These are phyloP conservation scores for Mycena amicta DNA, from an alignment of 768 basidiomycete genomes.

Conservation along the genomic window DNA sequence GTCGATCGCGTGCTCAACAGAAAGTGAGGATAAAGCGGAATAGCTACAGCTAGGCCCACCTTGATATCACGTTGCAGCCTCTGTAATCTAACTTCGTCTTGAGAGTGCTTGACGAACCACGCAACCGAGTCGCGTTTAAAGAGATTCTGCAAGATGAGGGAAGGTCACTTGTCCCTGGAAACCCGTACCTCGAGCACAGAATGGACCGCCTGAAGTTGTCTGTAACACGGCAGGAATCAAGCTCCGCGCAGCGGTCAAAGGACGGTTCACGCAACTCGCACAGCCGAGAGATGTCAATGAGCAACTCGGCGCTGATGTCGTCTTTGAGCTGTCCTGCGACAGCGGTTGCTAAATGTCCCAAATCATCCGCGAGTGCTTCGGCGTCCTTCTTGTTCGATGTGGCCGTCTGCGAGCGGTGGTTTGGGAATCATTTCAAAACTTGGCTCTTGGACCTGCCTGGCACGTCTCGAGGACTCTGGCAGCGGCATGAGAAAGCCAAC, in stretches of 20 bases:
- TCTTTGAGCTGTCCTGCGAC: constrained; percentile 12
- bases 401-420: constrained; percentile 19
- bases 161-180: neutral
- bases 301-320: constrained; percentile 16
- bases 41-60: too few species aligned
- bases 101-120: constrained; percentile 20
- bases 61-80: constrained; percentile 20
- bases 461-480: constrained; percentile 19
- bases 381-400: constrained; percentile 18
- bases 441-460: constrained; percentile 14
- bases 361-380: constrained; percentile 18
- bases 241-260: neutral
- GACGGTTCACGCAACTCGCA: constrained; percentile 11
- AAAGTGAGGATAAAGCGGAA: too few species aligned
- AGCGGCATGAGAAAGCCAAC: neutral
- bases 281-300: constrained; percentile 21
- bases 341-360: constrained; percentile 15
- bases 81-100: constrained; percentile 19
- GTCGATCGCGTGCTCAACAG: constrained; percentile 19
- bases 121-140: constrained; percentile 18
- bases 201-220: constrained; percentile 21
- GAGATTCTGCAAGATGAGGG: constrained; percentile 13
- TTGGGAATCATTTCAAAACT: too few species aligned
- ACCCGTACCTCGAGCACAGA: constrained; percentile 15
- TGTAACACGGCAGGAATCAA: constrained; percentile 11